Base-by-base conservation (phyloP, 257 asterid species). In the Solanum chmielewskii region DNA sequence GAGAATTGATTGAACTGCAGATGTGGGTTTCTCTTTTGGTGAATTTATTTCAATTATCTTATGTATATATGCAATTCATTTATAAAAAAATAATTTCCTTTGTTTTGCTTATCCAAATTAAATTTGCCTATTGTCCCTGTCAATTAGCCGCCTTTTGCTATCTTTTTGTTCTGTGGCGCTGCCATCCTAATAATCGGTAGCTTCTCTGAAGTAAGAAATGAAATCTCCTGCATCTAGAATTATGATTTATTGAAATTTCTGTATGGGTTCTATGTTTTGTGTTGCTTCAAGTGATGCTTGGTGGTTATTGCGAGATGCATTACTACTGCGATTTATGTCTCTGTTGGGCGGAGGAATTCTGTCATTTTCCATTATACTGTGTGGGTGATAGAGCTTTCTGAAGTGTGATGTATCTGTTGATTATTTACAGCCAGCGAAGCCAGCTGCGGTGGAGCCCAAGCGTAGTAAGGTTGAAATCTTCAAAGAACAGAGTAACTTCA, bases 401-500 rank as follows among this genome's bases (percentile, higher is more conserved):
- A 75, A 70, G 37, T 14, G 41, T 62, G n/a, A 71, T 69, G 45
- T 15, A 21, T 77, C 87, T 89, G 12, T 56, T 83, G 66, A 9
- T 21, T 21, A 49, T 89, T 23, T 88, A 88, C 81, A 97, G 98
- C 97, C 98, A 47, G 96, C 91, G 88, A 94, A 93, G 92, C 90
- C 95, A 74, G 98, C 96, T 14, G 9, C 94, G 4, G 94, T 90
- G 9, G 97, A 91, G 91, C 91, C 90, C 33, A 97, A 97, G 87
- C 98, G 99, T 83, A 95, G 98, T 73, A 95, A 97, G 88, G 99
- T 97, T 29, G 99, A 97, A 90, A 97, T 97, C 56, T 49, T 95
- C 91, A 97, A 97, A 89, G 98, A 97, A 93, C 93, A 97, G 35
- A 97, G 99, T 88, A 90, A 97, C 90, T 97, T 92, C 91, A 97